Conservation (phyloP, 768 basidiomycete genomes). For the Hypholoma fasciculare region DNA sequence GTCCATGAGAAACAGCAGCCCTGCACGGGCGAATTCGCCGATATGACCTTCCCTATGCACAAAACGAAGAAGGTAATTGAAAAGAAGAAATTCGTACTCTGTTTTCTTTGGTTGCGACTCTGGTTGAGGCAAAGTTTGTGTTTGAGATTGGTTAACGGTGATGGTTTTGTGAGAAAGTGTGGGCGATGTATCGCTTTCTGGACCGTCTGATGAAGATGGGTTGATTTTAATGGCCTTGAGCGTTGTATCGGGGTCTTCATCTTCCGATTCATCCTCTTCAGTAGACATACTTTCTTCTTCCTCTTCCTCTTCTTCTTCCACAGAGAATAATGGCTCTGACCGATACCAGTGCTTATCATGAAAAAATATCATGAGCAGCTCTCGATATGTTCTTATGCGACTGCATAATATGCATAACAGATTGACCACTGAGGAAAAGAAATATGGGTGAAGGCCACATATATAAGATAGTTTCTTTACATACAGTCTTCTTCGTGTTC, state of each 20-base stretch:
- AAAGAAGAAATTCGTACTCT: constrained; percentile 94
- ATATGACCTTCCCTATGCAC: constrained; percentile 93
- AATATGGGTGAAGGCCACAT: neutral
- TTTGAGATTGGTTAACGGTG: constrained; percentile 39
- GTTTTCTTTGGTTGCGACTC: constrained; percentile 50
- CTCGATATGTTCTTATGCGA: constrained; percentile 84
- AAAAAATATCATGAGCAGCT: constrained; percentile 95
- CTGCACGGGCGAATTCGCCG: constrained; percentile 91
- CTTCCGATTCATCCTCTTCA: constrained; percentile 55
- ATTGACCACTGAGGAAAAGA: constrained; percentile 71
- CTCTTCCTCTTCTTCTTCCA: constrained; percentile 76
- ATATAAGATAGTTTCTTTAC: constrained; percentile 23
- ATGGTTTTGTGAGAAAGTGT: constrained; percentile 60
- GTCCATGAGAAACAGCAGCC: constrained; percentile 92
- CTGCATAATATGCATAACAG: constrained; percentile 91
- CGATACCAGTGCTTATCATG: constrained; percentile 90
- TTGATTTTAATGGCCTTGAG: constrained; percentile 18
- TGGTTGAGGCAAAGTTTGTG: neutral
- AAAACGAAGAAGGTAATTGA: constrained; percentile 94
- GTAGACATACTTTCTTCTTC: constrained; percentile 48
- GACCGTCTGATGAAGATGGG: constrained; percentile 3
- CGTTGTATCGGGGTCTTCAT: constrained; percentile 35
- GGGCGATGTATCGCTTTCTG: constrained; percentile 40
- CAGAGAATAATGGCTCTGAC: constrained; percentile 71
- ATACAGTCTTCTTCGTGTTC: constrained; percentile 87